Evolutionary conservation across 2,329 filamentous ascomycete genomes (phyloP), one percentile per base, ranked within the genome.

Genomic region (Verticillium longisporum): DNA sequence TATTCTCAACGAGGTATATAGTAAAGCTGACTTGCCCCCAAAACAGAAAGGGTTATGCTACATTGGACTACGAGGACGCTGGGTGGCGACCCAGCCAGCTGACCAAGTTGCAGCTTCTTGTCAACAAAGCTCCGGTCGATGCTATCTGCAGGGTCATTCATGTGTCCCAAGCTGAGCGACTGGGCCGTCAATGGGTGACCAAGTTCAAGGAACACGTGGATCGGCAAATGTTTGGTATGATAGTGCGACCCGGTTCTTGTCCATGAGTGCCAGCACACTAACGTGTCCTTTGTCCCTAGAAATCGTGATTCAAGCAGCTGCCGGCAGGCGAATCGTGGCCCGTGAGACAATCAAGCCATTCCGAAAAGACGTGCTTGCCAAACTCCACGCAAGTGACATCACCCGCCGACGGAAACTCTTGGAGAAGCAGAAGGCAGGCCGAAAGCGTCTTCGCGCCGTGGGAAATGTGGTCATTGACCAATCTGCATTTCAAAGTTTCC

Each of bases 191-290:
- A 61, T 99, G 95, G 95, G 94, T 97, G 6, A 87, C 85, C 50
- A 97, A 96, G 74, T 98, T 99, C 81, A 98, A 97, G 71, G 88
- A 97, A 73, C 94, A 98, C 69, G 94, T 99, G 21, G 91, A 97
- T 69, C 82, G 95, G 18, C 95, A 99, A 74, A 95, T 98, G 88
- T 99, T 97, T 72, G 80, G 79, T 80, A 66, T 59, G 65, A 61
- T 13, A 14, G 18, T 15, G 18, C 6, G 33, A 36, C 15, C 31
- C 18, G 5, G 14, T 45, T 60, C 36, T 57, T 15, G 11, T 21
- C 4, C 6, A 15, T 13, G 4, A 3, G 26, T 26, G 26, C 26
- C 26, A 26, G 14, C 32, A 18, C 18, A 9, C 56, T 58, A 33
- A 58, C 38, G 14, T 21, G 11, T 11, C 1, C 2, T 18, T 9